phyloP scores from a whole-genome alignment of 768 basidiomycete species.

The Xerocomellus chrysenteron region DNA sequence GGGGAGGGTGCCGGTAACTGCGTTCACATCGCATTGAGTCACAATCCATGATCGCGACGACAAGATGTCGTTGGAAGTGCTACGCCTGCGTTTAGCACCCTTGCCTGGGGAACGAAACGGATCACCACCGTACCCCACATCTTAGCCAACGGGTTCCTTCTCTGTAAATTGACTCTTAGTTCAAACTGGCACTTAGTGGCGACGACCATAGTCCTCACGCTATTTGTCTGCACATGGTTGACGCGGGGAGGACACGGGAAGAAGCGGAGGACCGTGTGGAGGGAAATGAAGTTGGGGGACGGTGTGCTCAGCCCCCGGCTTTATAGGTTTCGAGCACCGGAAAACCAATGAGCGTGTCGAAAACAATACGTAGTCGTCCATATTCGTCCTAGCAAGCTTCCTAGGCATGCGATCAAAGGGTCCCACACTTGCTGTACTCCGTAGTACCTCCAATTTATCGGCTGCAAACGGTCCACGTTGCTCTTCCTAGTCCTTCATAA shows the following conservation, averaged over 20 bases:
- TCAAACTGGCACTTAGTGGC: not conserved
- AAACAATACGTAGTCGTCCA: conserved; percentile 29
- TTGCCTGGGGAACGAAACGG: conserved; percentile 2
- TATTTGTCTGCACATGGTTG: conserved; percentile 68
- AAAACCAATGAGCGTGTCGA: conserved; percentile 25
- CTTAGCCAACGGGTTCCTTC: conserved; percentile 75
- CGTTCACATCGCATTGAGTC: conserved; percentile 60
- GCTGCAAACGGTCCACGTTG: conserved; percentile 19
- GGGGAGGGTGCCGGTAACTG: conserved; percentile 57
- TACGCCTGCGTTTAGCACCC: conserved; percentile 29
- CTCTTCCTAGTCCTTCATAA: conserved; percentile 11
- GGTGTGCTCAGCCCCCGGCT: conserved; percentile 12
- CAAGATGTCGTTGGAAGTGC: conserved; percentile 79
- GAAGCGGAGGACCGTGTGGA: not conserved
- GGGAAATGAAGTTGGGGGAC: conserved; percentile 15
- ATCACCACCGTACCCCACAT: conserved; percentile 55
- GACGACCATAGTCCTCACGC: conserved; percentile 52
- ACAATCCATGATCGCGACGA: conserved; percentile 76
- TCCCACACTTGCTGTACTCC: conserved; percentile 32
- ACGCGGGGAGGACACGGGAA: not conserved
- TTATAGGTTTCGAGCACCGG: conserved; percentile 30
- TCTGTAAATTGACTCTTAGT: conserved; percentile 36
- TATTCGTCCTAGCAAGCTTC: conserved; percentile 27
- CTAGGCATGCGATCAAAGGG: conserved; percentile 23
- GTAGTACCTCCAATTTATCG: conserved; percentile 17